Evolutionary conservation across 164 flowering plant genomes (phyloP), one percentile per base, ranked within the genome.

Genomic region (Tinospora cordifolia): DNA sequence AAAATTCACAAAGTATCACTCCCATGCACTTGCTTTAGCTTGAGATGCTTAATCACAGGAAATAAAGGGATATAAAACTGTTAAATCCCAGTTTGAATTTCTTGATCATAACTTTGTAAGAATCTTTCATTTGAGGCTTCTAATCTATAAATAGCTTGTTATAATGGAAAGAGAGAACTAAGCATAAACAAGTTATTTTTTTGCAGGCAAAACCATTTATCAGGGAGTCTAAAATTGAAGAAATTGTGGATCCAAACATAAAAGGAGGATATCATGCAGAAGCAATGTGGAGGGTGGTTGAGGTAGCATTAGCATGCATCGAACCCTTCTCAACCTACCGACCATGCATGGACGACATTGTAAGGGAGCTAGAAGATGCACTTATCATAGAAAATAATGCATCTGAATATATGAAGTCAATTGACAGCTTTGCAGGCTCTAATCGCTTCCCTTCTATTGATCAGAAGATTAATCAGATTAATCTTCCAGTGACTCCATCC

Each of bases 201-300:
- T 21, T 66, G 59, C 86, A 90, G 96, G 96, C 92, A 8, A 90
- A 86, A 70, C 80, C 87, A 60, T 82, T 75, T 21, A 76, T 85
- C 66, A 84, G 84, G 75, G 86, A 85, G 58, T 78, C 87, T 51
- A 88, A 76, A 77, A 84, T 88, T 9, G 92, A 90, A 30, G 92
- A 88, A 57, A 81, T 87, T 24, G 90, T 88, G 72, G 96, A 90
- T 79, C 87, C 87, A 14, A 82, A 63, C 78, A 82, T 87, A 62
- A 90, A 87, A 64, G 87, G 85, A 68, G 86, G 83, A 6, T 90
- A 87, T 79, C 90, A 84, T 67, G 84, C 82, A 47, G 92, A 90
- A 79, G 88, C 96, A 60, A 79, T 90, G 92, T 87, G 92, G 87
- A 85, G 92, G 75, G 88, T 90, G 67, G 87, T 88, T 44, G 96